These are phyloP conservation scores for Xylaria polymorpha DNA, from an alignment of 2,329 filamentous ascomycete genomes.

Conservation along the genomic window DNA sequence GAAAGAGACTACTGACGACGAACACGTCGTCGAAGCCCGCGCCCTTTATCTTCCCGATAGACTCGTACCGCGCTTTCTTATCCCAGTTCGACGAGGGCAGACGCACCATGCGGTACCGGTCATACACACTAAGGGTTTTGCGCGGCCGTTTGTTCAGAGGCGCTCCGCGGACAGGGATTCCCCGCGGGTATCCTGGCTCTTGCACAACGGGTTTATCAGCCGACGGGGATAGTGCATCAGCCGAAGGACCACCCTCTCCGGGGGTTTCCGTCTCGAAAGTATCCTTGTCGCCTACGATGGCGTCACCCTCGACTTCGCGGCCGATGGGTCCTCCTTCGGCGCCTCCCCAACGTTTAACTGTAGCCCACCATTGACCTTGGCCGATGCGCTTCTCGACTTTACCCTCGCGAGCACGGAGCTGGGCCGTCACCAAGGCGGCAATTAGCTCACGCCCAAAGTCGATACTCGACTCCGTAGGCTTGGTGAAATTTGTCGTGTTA, in stretches of 20 bases:
- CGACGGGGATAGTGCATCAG: slow-evolving; percentile 11
- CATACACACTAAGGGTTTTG: slow-evolving; percentile 69
- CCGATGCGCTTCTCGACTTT: slow-evolving; percentile 67
- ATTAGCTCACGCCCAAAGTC: slow-evolving; percentile 72
- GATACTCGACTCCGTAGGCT: slow-evolving; percentile 66
- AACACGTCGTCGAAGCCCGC: slow-evolving; percentile 70
- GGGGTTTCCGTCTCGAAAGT: slow-evolving; percentile 17
- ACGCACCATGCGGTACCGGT: slow-evolving; percentile 71
- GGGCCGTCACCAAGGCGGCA: slow-evolving; percentile 70
- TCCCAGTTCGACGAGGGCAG: slow-evolving; percentile 70
- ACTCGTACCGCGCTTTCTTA: slow-evolving; percentile 66
- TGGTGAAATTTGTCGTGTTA: slow-evolving; percentile 63
- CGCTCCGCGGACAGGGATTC: slow-evolving; percentile 45
- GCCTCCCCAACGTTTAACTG: slow-evolving; percentile 71
- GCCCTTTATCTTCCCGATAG: slow-evolving; percentile 64
- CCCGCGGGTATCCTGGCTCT: slow-evolving; percentile 19
- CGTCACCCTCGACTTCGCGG: slow-evolving; percentile 65
- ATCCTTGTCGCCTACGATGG: slow-evolving; percentile 60
- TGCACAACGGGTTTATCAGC: slow-evolving; percentile 4
- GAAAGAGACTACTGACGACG: slow-evolving; percentile 69
- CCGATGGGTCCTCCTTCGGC: slow-evolving; percentile 72
- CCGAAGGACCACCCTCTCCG: slow-evolving; percentile 3
- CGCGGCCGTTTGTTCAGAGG: slow-evolving; percentile 61
- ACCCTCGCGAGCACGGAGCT: slow-evolving; percentile 70
- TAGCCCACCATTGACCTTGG: slow-evolving; percentile 71